Conservation (phyloP, 1,284 basidiomycete species). For the Cryptococcus sp. region DNA sequence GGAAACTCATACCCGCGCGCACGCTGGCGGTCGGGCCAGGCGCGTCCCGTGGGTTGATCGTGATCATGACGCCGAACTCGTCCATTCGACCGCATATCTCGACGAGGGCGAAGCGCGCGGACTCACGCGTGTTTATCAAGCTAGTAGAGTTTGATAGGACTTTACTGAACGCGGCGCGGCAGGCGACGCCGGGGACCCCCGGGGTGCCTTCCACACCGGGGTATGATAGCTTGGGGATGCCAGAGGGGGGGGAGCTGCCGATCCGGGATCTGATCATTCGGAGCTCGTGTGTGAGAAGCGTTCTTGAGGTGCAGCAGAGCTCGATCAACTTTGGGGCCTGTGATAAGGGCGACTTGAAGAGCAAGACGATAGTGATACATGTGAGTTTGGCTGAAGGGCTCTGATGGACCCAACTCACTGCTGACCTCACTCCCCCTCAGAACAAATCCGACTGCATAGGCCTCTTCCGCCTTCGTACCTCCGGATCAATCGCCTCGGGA, state of each 20-base stretch:
- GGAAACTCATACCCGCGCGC: constrained; percentile 48
- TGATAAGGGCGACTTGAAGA: constrained; percentile 53
- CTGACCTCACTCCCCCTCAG: constrained; percentile 7
- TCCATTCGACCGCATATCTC: constrained; percentile 53
- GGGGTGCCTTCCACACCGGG: constrained; percentile 3
- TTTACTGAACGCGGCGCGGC: constrained; percentile 18
- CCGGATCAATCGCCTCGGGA: constrained; percentile 54
- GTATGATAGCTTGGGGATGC: constrained; percentile 1
- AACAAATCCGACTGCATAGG: constrained; percentile 53
- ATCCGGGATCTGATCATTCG: constrained; percentile 54
- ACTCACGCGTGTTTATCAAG: constrained; percentile 53
- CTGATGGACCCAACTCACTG: not conserved
- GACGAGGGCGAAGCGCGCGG: constrained; percentile 51
- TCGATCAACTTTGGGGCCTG: constrained; percentile 56
- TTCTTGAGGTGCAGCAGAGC: constrained; percentile 54
- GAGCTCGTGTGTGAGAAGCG: constrained; percentile 50
- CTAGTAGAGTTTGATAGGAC: constrained; percentile 51
- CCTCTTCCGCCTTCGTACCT: constrained; percentile 54
- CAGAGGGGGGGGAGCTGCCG: constrained; percentile 48
- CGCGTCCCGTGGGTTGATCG: constrained; percentile 48
- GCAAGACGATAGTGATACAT: constrained; percentile 53
- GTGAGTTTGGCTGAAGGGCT: constrained; percentile 23
- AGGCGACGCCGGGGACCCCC: not conserved
- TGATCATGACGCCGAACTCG: constrained; percentile 53
- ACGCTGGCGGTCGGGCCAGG: constrained; percentile 44